Evolutionary conservation across 2,329 filamentous ascomycete genomes (phyloP).

Genomic region (Phyllosticta citriasiana): DNA sequence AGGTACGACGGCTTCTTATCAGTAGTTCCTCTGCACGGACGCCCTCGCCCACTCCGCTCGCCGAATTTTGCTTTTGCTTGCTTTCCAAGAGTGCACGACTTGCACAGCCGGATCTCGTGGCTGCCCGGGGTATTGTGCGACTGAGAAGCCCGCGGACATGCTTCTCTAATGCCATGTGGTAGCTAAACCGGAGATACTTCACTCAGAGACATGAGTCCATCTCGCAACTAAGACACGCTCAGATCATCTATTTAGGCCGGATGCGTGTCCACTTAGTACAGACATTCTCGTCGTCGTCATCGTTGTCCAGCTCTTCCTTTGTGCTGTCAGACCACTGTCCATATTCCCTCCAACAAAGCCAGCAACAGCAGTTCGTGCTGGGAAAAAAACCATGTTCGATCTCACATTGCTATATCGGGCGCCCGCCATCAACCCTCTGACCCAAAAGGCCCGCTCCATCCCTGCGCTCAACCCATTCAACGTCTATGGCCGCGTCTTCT

Average conservation of each 20-base stretch:
- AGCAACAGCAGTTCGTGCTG: background rate
- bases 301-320: background rate
- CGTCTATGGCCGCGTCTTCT: conserved; percentile 76
- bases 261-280: background rate
- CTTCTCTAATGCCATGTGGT: background rate
- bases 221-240: background rate
- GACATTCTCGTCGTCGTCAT: background rate
- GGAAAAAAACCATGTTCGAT: conserved; percentile 18
- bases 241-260: background rate
- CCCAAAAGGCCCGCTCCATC: conserved; percentile 69
- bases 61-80: background rate
- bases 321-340: background rate
- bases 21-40: background rate
- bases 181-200: background rate
- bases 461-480: conserved; percentile 70
- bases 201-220: background rate
- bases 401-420: conserved; percentile 22
- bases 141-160: background rate
- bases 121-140: background rate
- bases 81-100: background rate
- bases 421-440: conserved; percentile 75
- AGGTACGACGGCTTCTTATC: background rate
- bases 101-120: background rate
- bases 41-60: background rate
- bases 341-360: background rate